phyloP scores from a whole-genome alignment of 1,284 basidiomycete genomes.

The Ustilago crameri region DNA sequence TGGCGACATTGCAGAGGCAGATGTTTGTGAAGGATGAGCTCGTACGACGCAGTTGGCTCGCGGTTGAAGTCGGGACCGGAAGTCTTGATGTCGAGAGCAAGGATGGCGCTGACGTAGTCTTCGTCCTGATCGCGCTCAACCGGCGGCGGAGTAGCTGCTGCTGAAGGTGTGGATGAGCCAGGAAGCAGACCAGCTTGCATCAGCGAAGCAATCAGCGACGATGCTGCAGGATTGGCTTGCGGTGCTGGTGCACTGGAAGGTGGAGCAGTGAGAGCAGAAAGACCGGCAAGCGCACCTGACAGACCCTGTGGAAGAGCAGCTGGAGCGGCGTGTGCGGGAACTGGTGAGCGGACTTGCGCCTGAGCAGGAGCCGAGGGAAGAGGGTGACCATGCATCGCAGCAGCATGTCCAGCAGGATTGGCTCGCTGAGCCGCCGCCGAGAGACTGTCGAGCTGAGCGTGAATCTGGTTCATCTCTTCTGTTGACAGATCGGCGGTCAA shows the following conservation, averaged over 20 bases:
- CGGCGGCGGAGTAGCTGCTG: slow-evolving; percentile 58
- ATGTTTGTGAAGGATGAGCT: slow-evolving; percentile 68
- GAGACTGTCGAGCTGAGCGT: slow-evolving; percentile 78
- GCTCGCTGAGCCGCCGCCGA: slow-evolving; percentile 61
- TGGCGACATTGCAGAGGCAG: slow-evolving; percentile 89
- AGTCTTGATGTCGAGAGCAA: slow-evolving; percentile 78
- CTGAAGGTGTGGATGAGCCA: slow-evolving; percentile 29
- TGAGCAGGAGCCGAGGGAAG: slow-evolving; percentile 8
- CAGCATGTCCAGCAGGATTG: slow-evolving; percentile 53
- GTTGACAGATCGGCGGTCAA: slow-evolving; percentile 80
- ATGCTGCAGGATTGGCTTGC: slow-evolving; percentile 26
- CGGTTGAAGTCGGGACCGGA: slow-evolving; percentile 78
- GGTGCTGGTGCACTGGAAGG: slow-evolving; percentile 8
- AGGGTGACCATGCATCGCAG: slow-evolving; percentile 47
- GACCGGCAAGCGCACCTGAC: slow-evolving; percentile 31
- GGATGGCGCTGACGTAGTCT: slow-evolving; percentile 78
- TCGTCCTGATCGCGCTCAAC: slow-evolving; percentile 68
- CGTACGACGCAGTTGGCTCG: slow-evolving; percentile 72
- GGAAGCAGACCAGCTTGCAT: slow-evolving; percentile 63
- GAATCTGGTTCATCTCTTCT: slow-evolving; percentile 81
- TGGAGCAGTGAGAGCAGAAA: slow-evolving; percentile 20
- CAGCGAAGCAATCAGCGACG: slow-evolving; percentile 57
- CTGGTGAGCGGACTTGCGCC: slow-evolving; percentile 8
- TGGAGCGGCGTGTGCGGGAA: slow-evolving; percentile 40
- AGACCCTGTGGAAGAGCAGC: slow-evolving; percentile 51